phyloP scores from a whole-genome alignment of 805 yeast species.

The Myxozyma geophila region DNA sequence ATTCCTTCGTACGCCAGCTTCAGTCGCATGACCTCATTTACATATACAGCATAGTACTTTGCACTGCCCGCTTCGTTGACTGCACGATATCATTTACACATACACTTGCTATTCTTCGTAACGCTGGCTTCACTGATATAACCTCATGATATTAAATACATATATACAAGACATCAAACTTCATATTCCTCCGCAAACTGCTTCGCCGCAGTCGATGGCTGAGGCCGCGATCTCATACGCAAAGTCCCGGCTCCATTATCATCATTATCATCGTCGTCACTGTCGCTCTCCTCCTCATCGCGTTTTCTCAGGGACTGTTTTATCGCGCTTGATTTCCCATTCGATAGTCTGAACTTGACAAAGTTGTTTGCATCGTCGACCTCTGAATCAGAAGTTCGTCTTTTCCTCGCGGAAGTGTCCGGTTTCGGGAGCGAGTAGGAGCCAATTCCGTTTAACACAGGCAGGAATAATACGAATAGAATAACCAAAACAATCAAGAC shows the following conservation, averaged over 20 bases:
- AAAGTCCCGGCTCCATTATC: no score
- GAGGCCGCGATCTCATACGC: not conserved
- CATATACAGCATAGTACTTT: no score
- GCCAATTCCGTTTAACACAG: constrained; percentile 28
- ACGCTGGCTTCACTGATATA: no score
- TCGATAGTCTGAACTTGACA: constrained; percentile 10
- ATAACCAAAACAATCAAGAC: constrained; percentile 7
- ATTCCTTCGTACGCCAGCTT: no score
- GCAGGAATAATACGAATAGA: constrained; percentile 18
- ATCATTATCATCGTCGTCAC: no score
- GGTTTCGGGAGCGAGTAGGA: constrained; percentile 9
- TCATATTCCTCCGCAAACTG: not conserved
- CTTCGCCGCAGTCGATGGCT: not conserved
- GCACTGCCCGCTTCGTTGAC: no score
- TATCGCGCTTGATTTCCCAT: constrained; percentile 8
- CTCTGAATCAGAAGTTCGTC: constrained; percentile 2
- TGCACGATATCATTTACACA: no score
- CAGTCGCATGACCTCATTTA: no score
- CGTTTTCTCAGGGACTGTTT: not conserved
- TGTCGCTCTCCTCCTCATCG: no score
- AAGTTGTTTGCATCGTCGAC: not conserved
- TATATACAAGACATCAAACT: not conserved
- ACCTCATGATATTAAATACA: no score
- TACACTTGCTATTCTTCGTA: no score
- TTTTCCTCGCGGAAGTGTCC: not conserved